Percentiles rank a stretch among this genome's conserved stretches.
Evolutionary conservation across 2,329 filamentous ascomycete species (phyloP).

Genomic region (Akanthomyces lecanii): DNA sequence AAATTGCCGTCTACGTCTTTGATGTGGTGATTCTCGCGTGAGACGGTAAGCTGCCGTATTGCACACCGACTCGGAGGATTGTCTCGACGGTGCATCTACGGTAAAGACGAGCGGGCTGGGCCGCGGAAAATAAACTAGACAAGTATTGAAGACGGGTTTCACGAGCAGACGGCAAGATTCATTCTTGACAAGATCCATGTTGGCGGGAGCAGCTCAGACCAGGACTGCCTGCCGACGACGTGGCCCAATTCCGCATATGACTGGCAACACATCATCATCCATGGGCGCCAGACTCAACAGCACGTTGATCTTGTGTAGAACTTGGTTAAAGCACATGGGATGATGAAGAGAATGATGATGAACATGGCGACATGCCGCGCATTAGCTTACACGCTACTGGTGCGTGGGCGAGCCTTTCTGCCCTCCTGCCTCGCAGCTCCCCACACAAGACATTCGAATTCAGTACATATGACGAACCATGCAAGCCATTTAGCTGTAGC

Average conservation of each 20-base stretch:
- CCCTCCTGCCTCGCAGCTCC: not conserved
- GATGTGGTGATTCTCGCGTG: not conserved
- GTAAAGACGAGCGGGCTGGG: too few species aligned
- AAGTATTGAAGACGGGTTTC: not conserved
- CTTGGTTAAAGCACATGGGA: not conserved
- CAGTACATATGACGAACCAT: not conserved
- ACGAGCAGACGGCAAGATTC: not conserved
- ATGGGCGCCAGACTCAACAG: not conserved
- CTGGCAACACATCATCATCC: not conserved
- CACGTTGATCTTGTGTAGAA: not conserved
- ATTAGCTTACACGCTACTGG: not conserved
- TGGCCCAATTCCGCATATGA: not conserved
- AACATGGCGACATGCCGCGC: not conserved
- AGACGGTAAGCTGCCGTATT: not conserved
- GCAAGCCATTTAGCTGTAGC: not conserved
- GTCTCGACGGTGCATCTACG: not conserved
- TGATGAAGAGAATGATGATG: not conserved
- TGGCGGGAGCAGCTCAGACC: not conserved
- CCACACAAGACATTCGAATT: not conserved
- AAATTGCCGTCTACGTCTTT: not conserved
- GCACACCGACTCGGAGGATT: not conserved
- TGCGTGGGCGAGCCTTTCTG: not conserved
- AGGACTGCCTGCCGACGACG: not conserved
- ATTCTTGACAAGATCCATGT: not conserved
- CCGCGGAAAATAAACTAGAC: not conserved